Conservation (phyloP, 805 yeast species). For the Millerozyma miso region DNA sequence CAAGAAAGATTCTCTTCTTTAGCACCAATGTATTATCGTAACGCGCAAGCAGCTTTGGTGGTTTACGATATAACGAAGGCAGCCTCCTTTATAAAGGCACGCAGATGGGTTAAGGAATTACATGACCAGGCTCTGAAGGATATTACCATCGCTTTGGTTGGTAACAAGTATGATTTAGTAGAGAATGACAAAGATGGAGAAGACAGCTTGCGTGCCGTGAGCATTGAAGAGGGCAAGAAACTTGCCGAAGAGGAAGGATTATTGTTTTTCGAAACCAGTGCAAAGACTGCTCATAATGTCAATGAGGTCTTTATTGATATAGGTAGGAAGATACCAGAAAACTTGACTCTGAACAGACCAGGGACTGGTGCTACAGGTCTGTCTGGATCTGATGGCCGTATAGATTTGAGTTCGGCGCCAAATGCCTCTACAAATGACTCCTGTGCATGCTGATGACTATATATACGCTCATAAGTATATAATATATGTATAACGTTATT, state of each 20-base stretch:
- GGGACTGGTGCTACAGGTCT: slow-evolving; percentile 9
- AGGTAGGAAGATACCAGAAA: slow-evolving; percentile 76
- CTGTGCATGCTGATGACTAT: slow-evolving; percentile 17
- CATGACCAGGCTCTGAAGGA: slow-evolving; percentile 94
- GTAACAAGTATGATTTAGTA: slow-evolving; percentile 83
- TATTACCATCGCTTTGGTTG: slow-evolving; percentile 89
- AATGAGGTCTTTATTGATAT: slow-evolving; percentile 88
- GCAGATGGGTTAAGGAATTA: slow-evolving; percentile 96
- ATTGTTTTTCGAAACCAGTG: slow-evolving; percentile 90
- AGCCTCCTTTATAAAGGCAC: slow-evolving; percentile 89
- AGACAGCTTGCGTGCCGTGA: slow-evolving; percentile 67
- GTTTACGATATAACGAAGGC: slow-evolving; percentile 96
- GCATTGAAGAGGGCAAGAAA: slow-evolving; percentile 78
- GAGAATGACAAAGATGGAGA: slow-evolving; percentile 48
- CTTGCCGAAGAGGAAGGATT: slow-evolving; percentile 90
- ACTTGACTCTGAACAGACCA: slow-evolving; percentile 6
- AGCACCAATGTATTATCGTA: slow-evolving; percentile 96
- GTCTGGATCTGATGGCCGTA: slow-evolving; percentile 24
- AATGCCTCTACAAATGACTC: slow-evolving; percentile 8
- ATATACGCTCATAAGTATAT: neutral
- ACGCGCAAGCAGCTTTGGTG: slow-evolving; percentile 94
- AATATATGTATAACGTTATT: neutral
- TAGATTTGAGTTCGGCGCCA: slow-evolving; percentile 27
- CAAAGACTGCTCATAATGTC: slow-evolving; percentile 84
- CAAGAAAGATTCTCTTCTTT: slow-evolving; percentile 94